phyloP scores from a whole-genome alignment of 1,284 basidiomycete genomes.

The Meira nashicola region DNA sequence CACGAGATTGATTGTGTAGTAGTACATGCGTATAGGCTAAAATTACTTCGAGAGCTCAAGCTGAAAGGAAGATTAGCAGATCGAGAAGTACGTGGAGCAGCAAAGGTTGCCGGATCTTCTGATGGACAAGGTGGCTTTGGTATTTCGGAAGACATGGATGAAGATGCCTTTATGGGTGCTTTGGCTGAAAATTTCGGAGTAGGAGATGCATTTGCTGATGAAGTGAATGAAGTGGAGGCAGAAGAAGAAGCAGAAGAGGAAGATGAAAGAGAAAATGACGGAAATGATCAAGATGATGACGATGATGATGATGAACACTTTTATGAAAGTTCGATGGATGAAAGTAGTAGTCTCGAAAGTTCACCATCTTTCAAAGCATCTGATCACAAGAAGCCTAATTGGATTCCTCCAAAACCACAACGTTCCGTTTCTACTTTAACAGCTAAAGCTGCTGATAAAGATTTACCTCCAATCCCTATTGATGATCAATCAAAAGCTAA shows the following conservation, averaged over 20 bases:
- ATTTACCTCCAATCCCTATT: conserved; percentile 28
- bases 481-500: conserved; percentile 53
- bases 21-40: conserved; percentile 46
- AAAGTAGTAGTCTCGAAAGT: background rate
- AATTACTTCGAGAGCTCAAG: conserved; percentile 47
- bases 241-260: conserved; percentile 41
- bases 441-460: conserved; percentile 20
- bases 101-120: conserved; percentile 22
- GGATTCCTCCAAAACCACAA: conserved; percentile 11
- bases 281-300: conserved; percentile 55
- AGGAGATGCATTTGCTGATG: conserved; percentile 43
- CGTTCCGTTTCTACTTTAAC: conserved; percentile 9
- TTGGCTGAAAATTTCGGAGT: conserved; percentile 49
- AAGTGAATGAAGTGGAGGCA: conserved; percentile 43
- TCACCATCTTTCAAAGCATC: background rate
- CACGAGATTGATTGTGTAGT: conserved; percentile 47
- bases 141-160: conserved; percentile 21
- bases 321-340: conserved; percentile 20
- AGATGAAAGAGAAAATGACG: conserved; percentile 33
- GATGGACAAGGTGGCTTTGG: conserved; percentile 15
- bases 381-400: background rate
- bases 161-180: conserved; percentile 38
- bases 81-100: conserved; percentile 35
- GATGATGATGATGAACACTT: conserved; percentile 36
- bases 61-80: conserved; percentile 38